These are phyloP conservation scores for Simplicillium aogashimaense DNA, from an alignment of 2,329 filamentous ascomycete genomes.

Conservation along the genomic window DNA sequence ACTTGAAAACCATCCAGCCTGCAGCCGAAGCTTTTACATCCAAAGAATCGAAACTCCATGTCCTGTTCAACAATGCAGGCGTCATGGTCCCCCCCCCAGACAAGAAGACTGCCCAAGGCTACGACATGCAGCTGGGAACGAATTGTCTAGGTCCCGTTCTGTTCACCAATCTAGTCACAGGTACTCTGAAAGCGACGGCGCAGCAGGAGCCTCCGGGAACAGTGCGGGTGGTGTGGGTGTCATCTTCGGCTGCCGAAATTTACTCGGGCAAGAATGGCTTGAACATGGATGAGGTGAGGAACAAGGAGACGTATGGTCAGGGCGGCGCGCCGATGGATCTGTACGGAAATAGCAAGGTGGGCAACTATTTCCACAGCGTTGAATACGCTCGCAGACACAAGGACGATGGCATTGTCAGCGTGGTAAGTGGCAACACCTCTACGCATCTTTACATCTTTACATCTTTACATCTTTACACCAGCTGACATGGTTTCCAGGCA, in stretches of 20 bases:
- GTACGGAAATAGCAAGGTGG: conserved; percentile 15
- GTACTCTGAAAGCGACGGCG: conserved; percentile 23
- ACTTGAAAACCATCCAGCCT: conserved; percentile 22
- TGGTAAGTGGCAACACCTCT: too few relatives aligned
- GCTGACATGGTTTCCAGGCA: conserved; percentile 7
- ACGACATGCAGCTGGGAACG: conserved; percentile 31
- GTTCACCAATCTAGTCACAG: conserved; percentile 27
- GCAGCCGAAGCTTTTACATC: conserved; percentile 20
- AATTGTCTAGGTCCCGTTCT: conserved; percentile 31
- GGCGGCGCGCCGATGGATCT: conserved; percentile 1
- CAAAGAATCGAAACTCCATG: conserved; percentile 21
- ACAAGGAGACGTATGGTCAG: conserved; percentile 1
- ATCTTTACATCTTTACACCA: too few relatives aligned
- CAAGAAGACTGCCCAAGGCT: conserved; percentile 27
- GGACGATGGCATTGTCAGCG: conserved; percentile 11
- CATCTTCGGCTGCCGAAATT: conserved; percentile 13
- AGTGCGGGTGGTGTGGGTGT: conserved; percentile 23
- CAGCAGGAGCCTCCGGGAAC: conserved; percentile 15
- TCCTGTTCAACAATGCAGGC: conserved; percentile 35
- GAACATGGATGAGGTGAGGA: background rate
- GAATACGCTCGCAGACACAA: conserved; percentile 14
- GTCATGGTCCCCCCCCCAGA: conserved; percentile 30
- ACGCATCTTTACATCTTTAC: too few relatives aligned
- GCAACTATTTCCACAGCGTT: conserved; percentile 11
- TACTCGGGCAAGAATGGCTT: background rate